Conservation (phyloP, 2,329 filamentous ascomycete genomes). For the Ustulina deusta region DNA sequence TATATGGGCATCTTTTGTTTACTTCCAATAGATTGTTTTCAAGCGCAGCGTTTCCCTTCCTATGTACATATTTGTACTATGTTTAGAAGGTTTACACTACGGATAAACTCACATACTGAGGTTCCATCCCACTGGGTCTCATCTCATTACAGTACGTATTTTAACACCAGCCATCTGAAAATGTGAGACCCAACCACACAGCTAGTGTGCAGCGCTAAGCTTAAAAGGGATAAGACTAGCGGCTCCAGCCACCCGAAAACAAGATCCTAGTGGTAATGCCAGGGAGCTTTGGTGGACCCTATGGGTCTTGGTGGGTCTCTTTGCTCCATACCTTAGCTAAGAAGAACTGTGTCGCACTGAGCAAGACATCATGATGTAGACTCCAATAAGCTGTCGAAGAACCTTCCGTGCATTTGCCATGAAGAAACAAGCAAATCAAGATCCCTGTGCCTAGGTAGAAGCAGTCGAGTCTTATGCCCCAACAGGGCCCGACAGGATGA, state of each 20-base stretch:
- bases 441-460: background rate
- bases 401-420: conserved; percentile 6
- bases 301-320: background rate
- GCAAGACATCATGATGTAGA: conserved; percentile 12
- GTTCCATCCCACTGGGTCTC: conserved; percentile 16
- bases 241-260: conserved; percentile 31
- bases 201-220: conserved; percentile 10
- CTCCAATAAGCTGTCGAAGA: conserved; percentile 21
- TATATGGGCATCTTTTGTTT: too few relatives aligned
- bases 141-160: conserved; percentile 8
- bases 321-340: conserved; percentile 15
- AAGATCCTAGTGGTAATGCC: background rate
- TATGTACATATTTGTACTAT: too few relatives aligned
- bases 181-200: conserved; percentile 19
- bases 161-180: conserved; percentile 33
- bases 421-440: background rate
- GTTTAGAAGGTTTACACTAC: too few relatives aligned
- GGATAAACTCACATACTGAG: too few relatives aligned
- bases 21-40: too few relatives aligned
- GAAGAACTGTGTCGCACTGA: conserved; percentile 19
- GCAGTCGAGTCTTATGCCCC: background rate
- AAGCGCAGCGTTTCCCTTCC: too few relatives aligned
- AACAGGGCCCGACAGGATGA: too few relatives aligned
- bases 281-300: conserved; percentile 1
- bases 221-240: background rate